phyloP scores from a whole-genome alignment of 805 yeast species.

The Saccharomycopsis synnaedendra region DNA sequence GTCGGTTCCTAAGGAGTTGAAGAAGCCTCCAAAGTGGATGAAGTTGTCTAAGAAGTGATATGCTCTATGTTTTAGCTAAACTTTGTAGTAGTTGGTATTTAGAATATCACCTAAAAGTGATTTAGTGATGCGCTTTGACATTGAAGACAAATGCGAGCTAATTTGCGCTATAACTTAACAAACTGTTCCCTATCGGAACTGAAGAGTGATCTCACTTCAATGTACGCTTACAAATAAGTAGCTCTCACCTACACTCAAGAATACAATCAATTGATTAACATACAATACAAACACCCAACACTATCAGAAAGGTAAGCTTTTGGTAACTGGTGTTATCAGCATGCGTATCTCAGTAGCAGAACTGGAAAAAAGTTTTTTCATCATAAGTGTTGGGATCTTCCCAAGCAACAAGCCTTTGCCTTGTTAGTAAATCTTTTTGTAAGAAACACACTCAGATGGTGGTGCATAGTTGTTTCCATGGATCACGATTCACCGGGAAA shows the following conservation, averaged over 20 bases:
- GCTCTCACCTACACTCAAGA: too few relatives aligned
- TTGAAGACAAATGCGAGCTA: too few relatives aligned
- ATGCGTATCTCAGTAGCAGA: conserved; percentile 16
- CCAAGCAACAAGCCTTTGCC: conserved; percentile 4
- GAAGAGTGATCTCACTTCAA: too few relatives aligned
- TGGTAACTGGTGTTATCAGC: conserved; percentile 8
- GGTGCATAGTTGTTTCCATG: conserved; percentile 16
- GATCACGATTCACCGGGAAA: conserved; percentile 16
- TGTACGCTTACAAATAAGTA: too few relatives aligned
- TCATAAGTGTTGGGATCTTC: conserved; percentile 1
- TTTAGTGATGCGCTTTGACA: too few relatives aligned
- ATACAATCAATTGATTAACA: too few relatives aligned
- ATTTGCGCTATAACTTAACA: too few relatives aligned
- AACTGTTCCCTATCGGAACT: too few relatives aligned
- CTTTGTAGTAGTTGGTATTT: too few relatives aligned
- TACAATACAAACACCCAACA: too few relatives aligned
- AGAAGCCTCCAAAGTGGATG: conserved; percentile 25
- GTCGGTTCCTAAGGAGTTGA: not conserved
- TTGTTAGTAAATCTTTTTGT: not conserved
- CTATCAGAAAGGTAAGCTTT: not conserved
- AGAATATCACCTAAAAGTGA: too few relatives aligned
- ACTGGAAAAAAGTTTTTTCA: conserved; percentile 17
- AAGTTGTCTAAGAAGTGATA: conserved; percentile 21
- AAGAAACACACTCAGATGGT: conserved; percentile 11
- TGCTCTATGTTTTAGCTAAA: not conserved